Evolutionary conservation across 148 eudicot genomes (phyloP).

Genomic region (Vaccinium macrocarpon): DNA sequence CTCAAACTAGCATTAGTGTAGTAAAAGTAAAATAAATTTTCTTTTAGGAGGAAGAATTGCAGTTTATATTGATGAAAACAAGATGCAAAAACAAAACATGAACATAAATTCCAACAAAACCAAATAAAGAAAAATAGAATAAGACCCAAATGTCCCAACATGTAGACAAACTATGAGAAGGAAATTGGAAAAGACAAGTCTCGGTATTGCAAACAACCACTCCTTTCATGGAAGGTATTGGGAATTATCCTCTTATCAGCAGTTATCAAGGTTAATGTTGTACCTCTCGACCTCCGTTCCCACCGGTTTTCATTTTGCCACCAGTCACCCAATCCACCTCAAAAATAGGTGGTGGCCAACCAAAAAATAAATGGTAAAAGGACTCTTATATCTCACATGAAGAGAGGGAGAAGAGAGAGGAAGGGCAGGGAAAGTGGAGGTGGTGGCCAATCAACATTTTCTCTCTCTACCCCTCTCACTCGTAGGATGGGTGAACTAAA

Average conservation of each 20-base stretch:
- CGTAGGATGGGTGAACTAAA: not conserved
- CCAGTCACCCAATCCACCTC: not conserved
- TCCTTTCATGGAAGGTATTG: not conserved
- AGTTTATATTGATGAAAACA: not conserved
- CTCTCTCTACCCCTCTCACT: not conserved
- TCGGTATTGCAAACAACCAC: not conserved
- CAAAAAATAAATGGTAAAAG: not conserved
- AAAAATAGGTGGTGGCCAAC: not conserved
- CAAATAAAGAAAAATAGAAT: not conserved
- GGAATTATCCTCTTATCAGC: not conserved
- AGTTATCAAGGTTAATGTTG: not conserved
- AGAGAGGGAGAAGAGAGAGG: not conserved
- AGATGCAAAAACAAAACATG: not conserved
- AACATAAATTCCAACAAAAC: not conserved
- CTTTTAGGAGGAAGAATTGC: not conserved
- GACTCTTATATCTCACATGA: not conserved
- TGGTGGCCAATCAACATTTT: no score
- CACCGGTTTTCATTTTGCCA: not conserved
- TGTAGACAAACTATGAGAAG: not conserved
- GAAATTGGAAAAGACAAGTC: not conserved
- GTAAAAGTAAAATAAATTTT: not conserved
- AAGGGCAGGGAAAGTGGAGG: no score
- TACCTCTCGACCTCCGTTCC: not conserved
- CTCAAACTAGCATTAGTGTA: not conserved
- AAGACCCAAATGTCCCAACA: not conserved